Evolutionary conservation across 176 grass and related monocot species (phyloP), one percentile per base, ranked within the genome.

Genomic region (Aechmea fasciata): DNA sequence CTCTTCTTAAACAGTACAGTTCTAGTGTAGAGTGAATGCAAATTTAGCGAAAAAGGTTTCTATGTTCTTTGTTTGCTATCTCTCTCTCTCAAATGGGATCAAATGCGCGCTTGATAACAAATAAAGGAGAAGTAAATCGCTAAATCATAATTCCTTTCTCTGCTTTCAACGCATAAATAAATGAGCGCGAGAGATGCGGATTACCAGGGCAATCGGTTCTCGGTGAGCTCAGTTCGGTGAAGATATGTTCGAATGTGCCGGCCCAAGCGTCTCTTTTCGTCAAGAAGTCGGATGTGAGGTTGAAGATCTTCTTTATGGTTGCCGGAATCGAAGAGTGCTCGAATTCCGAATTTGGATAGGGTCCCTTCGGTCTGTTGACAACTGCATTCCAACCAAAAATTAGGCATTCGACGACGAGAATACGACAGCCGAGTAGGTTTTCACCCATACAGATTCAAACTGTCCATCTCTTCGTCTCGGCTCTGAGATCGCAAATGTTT

Each of bases 271-370:
- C 93, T 29, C 93, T 83, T 20, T 74, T 91, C 9, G 88, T 92
- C 51, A 96, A 79, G 78, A 89, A 96, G 63, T 79, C 88, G 0
- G 88, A 87, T 22, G 64, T 81, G 49, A 96, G 88, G 69, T 87
- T 90, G 77, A 85, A 92, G 11, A 96, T 80, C 63, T 90, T 89
- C 78, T 87, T 96, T 65, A 96, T 67, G 10, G 88, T 96, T n/a
- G 93, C 93, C 0, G 93, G 93, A 13, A 96, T 89, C 11, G 93
- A 96, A 11, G 93, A 96, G 49, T 96, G 93, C 78, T 96, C 93
- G 12, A 83, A 96, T 51, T 90, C 88, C 13, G 92, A 96, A 6
- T 74, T 91, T 0, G 49, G 62, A 18, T 75, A 84, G 0, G 92
- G 88, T 50, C 88, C 88, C 2, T 52, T 67, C 6, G 88, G 71